phyloP scores from a whole-genome alignment of 768 basidiomycete genomes.

The Cyathus striatus region DNA sequence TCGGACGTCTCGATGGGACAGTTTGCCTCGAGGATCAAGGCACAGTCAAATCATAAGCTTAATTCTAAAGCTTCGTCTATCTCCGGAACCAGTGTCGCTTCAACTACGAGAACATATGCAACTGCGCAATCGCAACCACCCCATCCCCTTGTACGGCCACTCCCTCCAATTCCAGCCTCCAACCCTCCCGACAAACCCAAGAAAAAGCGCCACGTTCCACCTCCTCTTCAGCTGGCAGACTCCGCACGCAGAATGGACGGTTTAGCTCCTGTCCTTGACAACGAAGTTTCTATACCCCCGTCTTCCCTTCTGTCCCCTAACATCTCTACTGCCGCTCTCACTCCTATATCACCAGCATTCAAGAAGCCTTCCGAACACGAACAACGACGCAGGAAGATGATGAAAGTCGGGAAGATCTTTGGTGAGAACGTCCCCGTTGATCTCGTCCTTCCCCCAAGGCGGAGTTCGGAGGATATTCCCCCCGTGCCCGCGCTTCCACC shows the following conservation, averaged over 20 bases:
- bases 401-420: not conserved
- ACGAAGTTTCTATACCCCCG: not conserved
- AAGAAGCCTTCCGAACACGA: slow-evolving; percentile 1
- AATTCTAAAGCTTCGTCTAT: too few species aligned
- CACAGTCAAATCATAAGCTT: not conserved
- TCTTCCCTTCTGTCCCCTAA: too few species aligned
- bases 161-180: not conserved
- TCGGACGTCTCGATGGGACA: not conserved
- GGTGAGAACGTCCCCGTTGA: not conserved
- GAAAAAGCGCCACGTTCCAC: not conserved
- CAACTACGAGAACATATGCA: too few species aligned
- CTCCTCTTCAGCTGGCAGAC: not conserved
- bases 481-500: too few species aligned
- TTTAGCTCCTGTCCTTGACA: not conserved
- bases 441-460: not conserved
- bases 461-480: too few species aligned
- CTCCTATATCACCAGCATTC: not conserved
- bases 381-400: not conserved
- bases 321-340: not conserved
- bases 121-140: too few species aligned
- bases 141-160: too few species aligned
- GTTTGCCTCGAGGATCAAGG: not conserved
- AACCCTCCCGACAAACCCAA: too few species aligned
- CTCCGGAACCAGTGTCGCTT: too few species aligned
- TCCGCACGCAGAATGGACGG: not conserved